A percentile compares a stretch with the other conserved stretches of the same genome.
Evolutionary conservation across 805 yeast genomes (phyloP).

Genomic region (Blastobotrys terrestris): DNA sequence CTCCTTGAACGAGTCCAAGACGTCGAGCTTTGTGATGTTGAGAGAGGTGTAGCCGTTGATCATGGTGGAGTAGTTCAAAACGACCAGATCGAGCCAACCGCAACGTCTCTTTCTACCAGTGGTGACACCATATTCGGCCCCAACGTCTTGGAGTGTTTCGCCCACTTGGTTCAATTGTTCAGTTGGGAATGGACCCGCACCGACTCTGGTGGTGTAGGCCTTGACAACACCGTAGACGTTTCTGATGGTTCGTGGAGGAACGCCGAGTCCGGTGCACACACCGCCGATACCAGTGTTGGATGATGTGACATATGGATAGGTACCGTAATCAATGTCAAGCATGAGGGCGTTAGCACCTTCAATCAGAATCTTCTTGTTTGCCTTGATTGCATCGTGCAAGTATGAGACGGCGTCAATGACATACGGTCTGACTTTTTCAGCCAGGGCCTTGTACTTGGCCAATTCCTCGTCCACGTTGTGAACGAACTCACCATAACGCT

Average conservation of each 20-base stretch:
- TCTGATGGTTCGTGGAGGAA: conserved; percentile 81
- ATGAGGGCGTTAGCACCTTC: conserved; percentile 98
- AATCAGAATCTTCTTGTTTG: conserved; percentile 79
- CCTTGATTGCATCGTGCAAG: conserved; percentile 65
- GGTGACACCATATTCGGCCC: conserved; percentile 96
- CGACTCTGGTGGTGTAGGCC: conserved; percentile 98
- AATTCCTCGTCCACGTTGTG: conserved; percentile 80
- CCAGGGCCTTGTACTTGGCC: conserved; percentile 64
- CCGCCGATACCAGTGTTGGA: conserved; percentile 97
- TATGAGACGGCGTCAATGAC: conserved; percentile 87
- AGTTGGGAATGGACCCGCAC: conserved; percentile 99
- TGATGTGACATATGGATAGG: conserved; percentile 95
- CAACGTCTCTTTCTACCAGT: conserved; percentile 99
- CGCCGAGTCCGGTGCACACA: conserved; percentile 91
- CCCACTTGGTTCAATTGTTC: conserved; percentile 89
- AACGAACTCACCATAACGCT: conserved; percentile 90
- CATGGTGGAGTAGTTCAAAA: conserved; percentile 79
- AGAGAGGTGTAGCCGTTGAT: conserved; percentile 93
- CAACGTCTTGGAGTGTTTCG: conserved; percentile 80
- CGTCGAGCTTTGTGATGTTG: conserved; percentile 94
- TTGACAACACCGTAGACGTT: conserved; percentile 93
- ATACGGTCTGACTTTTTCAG: conserved; percentile 73
- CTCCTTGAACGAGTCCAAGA: conserved; percentile 82
- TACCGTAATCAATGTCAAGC: conserved; percentile 97
- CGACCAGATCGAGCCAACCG: conserved; percentile 98